Percentiles rank a stretch among this genome's conserved stretches.
These are phyloP conservation scores for Saccharomycopsis babjevae DNA, from an alignment of 805 yeast genomes.

Conservation along the genomic window DNA sequence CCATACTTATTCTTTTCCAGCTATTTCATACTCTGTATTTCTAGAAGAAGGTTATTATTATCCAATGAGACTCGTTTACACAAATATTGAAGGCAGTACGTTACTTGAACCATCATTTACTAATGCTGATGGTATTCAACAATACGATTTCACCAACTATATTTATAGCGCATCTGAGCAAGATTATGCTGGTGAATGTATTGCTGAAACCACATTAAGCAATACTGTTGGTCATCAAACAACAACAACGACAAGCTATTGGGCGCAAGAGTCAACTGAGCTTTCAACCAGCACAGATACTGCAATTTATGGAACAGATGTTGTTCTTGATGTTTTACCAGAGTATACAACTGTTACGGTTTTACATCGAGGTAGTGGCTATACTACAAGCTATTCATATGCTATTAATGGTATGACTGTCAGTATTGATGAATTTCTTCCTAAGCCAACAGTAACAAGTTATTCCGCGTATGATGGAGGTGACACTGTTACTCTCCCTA, in stretches of 20 bases:
- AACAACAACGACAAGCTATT: background rate
- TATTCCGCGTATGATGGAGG: background rate
- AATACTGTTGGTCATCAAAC: background rate
- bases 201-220: background rate
- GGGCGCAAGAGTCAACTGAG: background rate
- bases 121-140: conserved; percentile 2
- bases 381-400: background rate
- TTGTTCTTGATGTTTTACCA: conserved; percentile 1
- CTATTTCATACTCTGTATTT: background rate
- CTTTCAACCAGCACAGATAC: background rate
- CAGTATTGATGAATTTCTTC: background rate
- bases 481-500: background rate
- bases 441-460: background rate
- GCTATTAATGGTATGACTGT: background rate
- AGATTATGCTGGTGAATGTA: background rate
- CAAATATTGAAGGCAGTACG: conserved; percentile 19
- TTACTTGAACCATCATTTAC: conserved; percentile 17
- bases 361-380: background rate
- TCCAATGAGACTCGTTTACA: conserved; percentile 24
- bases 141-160: background rate
- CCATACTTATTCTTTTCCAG: background rate
- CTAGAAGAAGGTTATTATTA: conserved; percentile 23
- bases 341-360: background rate
- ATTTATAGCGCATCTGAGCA: background rate
- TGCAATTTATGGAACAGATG: background rate